These are phyloP conservation scores for Gleditsia sinensis DNA, from an alignment of 306 rosid species.

Conservation along the genomic window DNA sequence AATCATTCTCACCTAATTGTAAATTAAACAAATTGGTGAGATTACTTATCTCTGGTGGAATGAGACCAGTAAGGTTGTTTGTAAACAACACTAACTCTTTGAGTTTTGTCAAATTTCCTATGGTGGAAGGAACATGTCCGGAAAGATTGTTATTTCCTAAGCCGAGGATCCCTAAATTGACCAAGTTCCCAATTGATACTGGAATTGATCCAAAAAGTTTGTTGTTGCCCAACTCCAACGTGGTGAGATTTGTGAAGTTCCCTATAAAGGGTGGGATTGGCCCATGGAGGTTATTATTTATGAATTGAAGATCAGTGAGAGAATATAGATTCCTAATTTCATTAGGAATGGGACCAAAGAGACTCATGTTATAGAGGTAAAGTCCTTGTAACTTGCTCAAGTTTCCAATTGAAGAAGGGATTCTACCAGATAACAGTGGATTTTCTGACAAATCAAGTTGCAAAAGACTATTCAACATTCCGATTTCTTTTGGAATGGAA, in stretches of 20 bases:
- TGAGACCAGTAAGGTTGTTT: slow-evolving; percentile 19
- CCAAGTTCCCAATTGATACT: neutral
- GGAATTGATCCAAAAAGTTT: neutral
- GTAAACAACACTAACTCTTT: slow-evolving; percentile 13
- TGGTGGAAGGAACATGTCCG: neutral
- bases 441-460: neutral
- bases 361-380: neutral
- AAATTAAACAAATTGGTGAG: neutral
- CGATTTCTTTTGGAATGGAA: too few relatives aligned
- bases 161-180: neutral
- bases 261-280: neutral
- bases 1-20: neutral
- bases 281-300: neutral
- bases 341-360: neutral
- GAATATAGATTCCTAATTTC: neutral
- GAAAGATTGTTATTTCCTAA: neutral
- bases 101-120: slow-evolving; percentile 5
- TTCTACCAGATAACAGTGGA: neutral
- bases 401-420: slow-evolving; percentile 40
- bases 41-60: slow-evolving; percentile 19
- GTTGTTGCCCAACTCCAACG: neutral
- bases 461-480: too few relatives aligned
- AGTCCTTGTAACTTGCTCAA: neutral
- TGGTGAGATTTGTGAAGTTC: neutral
- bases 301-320: neutral